Evolutionary conservation across 164 flowering plant genomes (phyloP), one percentile per base, ranked within the genome.

Genomic region (Saururus chinensis): DNA sequence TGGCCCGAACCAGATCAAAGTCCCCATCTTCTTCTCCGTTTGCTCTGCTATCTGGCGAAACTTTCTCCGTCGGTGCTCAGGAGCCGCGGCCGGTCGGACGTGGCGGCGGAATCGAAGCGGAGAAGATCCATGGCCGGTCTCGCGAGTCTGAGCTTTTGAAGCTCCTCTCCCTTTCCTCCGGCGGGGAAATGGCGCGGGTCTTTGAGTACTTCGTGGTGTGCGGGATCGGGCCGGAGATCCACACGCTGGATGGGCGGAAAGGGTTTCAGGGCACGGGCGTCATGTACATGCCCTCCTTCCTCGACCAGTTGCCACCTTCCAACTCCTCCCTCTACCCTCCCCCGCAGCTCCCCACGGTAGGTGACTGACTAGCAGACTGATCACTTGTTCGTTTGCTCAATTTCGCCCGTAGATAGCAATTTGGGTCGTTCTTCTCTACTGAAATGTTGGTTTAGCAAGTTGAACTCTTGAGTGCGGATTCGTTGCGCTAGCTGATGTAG

Each of bases 131-230:
- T n/a, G n/a, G n/a, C n/a, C n/a, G n/a, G n/a, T n/a, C n/a, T n/a
- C n/a, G n/a, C n/a, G n/a, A n/a, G 11, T 9, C 56, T 4, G 37
- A 9, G 40, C 9, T 25, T 56, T 35, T 56, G 26, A 13, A 13
- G 35, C 23, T 52, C 55, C 4, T 17, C 4, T 0, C 41, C 5
- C n/a, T 30, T 30, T 30, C 42, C 37, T 53, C 20, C 51, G 59
- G 57, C 49, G 23, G 56, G 40, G n/a, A 45, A n/a, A 64, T 64
- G 66, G 60, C 53, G 25, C 66, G 79, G 79, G 72, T 92, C 69
- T 92, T 92, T 66, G 98, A 92, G 79, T 88, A 92, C 72, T 88
- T 92, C 69, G 96, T 92, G 45, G 96, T 88, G 10, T 92, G 98
- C 59, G 98, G 98, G 48, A 66, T 92, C 51, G 98, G 98, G 10